Conservation (phyloP, 306 rosid species). For the Quercus robur region DNA sequence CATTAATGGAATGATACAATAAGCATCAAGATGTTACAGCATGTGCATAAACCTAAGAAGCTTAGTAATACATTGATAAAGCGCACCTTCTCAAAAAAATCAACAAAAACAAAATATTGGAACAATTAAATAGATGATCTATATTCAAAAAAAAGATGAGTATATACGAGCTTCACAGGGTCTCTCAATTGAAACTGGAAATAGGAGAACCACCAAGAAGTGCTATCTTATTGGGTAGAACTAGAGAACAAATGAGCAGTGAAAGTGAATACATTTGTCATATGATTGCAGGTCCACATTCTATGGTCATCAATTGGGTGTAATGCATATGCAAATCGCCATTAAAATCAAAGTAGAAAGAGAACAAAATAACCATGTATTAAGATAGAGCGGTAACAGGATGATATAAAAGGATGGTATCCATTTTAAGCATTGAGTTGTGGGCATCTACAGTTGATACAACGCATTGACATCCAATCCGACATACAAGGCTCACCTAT, state of each 20-base stretch:
- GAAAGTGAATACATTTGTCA: background rate
- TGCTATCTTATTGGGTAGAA: background rate
- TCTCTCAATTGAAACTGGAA: background rate
- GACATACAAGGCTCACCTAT: too few relatives aligned
- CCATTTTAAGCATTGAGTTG: too few relatives aligned
- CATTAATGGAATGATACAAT: background rate
- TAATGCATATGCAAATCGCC: too few relatives aligned
- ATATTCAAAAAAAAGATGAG: background rate
- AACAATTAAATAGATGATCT: background rate
- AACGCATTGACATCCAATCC: too few relatives aligned
- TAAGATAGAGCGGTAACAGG: too few relatives aligned
- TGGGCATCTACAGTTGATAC: too few relatives aligned
- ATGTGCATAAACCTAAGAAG: background rate
- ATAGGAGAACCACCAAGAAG: background rate
- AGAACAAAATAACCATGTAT: too few relatives aligned
- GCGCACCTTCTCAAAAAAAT: background rate
- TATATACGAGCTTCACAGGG: background rate
- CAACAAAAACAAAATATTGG: background rate
- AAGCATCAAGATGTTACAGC: background rate
- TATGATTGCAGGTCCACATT: too few relatives aligned
- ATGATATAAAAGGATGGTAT: too few relatives aligned
- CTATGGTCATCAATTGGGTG: too few relatives aligned
- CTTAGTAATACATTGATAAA: background rate
- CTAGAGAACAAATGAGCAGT: background rate
- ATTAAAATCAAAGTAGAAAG: too few relatives aligned